Conservation (phyloP, 2,329 filamentous ascomycete species). For the Lecanicillium sp. region DNA sequence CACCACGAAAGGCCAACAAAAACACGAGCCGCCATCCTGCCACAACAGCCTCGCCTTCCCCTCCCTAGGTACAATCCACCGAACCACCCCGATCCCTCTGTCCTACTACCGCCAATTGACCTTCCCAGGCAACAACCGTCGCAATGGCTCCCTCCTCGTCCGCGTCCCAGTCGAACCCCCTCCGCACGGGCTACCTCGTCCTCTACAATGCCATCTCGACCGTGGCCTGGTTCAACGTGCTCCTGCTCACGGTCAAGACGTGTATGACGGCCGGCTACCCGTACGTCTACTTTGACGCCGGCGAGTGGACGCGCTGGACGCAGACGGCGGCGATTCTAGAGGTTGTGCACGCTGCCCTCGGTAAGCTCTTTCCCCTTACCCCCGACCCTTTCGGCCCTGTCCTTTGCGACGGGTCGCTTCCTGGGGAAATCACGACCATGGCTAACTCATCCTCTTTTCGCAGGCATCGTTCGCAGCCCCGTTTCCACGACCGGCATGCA, state of each 20-base stretch:
- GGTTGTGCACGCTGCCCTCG: constrained; percentile 70
- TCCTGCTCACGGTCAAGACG: constrained; percentile 56
- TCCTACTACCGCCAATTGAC: neutral
- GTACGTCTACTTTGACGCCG: constrained; percentile 53
- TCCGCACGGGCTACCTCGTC: constrained; percentile 65
- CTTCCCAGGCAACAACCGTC: neutral
- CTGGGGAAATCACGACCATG: too few relatives aligned
- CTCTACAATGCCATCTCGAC: constrained; percentile 78
- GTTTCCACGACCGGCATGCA: constrained; percentile 84
- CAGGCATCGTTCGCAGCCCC: constrained; percentile 79
- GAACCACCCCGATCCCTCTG: too few relatives aligned
- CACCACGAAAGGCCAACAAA: neutral
- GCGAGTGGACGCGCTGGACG: constrained; percentile 66
- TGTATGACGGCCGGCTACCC: constrained; percentile 47
- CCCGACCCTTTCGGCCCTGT: too few relatives aligned
- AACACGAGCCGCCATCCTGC: neutral
- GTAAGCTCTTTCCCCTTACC: constrained; percentile 36
- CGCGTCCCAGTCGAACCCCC: constrained; percentile 17
- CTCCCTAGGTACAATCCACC: neutral
- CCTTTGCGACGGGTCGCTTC: too few relatives aligned
- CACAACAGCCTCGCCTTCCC: neutral
- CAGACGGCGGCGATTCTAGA: constrained; percentile 82
- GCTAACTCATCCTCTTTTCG: constrained; percentile 1
- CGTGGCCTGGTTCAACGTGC: constrained; percentile 68
- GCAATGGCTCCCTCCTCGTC: constrained; percentile 10